Evolutionary conservation across 139 green algal species (phyloP).

Genomic region (Tetratostichococcus sp.): DNA sequence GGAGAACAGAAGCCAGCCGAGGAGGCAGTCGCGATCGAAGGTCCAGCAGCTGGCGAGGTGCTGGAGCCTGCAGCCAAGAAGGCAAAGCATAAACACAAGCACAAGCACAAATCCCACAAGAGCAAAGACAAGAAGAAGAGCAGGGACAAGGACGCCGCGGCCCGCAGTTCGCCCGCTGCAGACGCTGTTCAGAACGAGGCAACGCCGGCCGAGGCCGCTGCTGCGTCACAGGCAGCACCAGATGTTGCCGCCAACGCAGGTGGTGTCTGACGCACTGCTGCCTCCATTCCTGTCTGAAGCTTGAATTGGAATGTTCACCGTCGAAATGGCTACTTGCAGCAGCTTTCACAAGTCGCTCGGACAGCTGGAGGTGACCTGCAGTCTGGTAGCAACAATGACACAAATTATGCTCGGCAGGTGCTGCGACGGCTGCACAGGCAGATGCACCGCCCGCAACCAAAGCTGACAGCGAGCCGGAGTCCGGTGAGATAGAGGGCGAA

Average conservation of each 20-base stretch:
- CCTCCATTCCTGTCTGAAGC: not conserved
- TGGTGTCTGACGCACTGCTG: not conserved
- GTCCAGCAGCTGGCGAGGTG: not conserved
- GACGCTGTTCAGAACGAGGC: not conserved
- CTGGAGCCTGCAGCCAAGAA: slow-evolving; percentile 1
- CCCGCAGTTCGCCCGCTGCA: not conserved
- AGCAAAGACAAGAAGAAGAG: slow-evolving; percentile 41
- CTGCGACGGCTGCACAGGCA: too few species aligned
- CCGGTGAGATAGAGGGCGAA: not conserved
- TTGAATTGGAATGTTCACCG: not conserved
- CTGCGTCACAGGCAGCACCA: slow-evolving; percentile 1
- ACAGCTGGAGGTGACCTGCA: too few species aligned
- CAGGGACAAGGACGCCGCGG: slow-evolving; percentile 25
- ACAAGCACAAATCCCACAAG: slow-evolving; percentile 46
- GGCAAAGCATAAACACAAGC: slow-evolving; percentile 28
- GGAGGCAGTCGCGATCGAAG: not conserved
- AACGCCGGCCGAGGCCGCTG: not conserved
- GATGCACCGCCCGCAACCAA: not conserved
- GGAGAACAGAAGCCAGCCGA: not conserved
- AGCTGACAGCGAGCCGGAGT: not conserved
- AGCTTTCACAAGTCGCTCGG: too few species aligned
- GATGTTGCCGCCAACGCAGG: not conserved
- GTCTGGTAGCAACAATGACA: too few species aligned
- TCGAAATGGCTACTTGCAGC: not conserved
- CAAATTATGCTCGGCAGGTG: too few species aligned